phyloP scores from a whole-genome alignment of 2,329 filamentous ascomycete species.

The Trichoderma sp. region DNA sequence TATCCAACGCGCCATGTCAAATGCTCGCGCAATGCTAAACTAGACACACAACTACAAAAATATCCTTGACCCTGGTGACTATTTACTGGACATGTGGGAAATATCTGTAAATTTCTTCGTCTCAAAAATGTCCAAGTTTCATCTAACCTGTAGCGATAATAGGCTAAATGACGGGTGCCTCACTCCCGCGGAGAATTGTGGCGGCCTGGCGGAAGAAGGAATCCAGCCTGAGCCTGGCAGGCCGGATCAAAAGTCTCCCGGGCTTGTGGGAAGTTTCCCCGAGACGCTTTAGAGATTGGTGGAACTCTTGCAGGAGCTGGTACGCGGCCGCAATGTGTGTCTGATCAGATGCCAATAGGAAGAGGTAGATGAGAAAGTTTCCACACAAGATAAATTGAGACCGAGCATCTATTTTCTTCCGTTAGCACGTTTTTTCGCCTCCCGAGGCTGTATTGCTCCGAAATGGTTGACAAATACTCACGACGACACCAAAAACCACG shows the following conservation, averaged over 20 bases:
- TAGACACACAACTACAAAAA: background rate
- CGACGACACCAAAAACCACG: slow-evolving; percentile 46
- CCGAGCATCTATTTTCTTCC: slow-evolving; percentile 30
- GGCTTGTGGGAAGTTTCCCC: slow-evolving; percentile 32
- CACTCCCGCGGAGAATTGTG: slow-evolving; percentile 26
- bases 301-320: slow-evolving; percentile 38
- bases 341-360: slow-evolving; percentile 41
- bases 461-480: slow-evolving; percentile 29
- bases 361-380: slow-evolving; percentile 50
- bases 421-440: background rate
- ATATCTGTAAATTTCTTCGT: background rate
- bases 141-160: background rate
- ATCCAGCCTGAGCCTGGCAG: slow-evolving; percentile 39
- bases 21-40: background rate
- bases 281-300: slow-evolving; percentile 37
- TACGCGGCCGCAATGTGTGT: slow-evolving; percentile 37
- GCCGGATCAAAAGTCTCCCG: slow-evolving; percentile 35
- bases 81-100: background rate
- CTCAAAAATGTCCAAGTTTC: background rate
- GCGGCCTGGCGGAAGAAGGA: slow-evolving; percentile 42
- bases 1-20: background rate
- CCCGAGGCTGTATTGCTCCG: too few species aligned
- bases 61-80: background rate
- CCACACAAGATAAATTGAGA: slow-evolving; percentile 47
- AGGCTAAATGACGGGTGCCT: background rate